Conservation (phyloP, 495 filamentous ascomycete species). For the Penicillium bialowiezense region DNA sequence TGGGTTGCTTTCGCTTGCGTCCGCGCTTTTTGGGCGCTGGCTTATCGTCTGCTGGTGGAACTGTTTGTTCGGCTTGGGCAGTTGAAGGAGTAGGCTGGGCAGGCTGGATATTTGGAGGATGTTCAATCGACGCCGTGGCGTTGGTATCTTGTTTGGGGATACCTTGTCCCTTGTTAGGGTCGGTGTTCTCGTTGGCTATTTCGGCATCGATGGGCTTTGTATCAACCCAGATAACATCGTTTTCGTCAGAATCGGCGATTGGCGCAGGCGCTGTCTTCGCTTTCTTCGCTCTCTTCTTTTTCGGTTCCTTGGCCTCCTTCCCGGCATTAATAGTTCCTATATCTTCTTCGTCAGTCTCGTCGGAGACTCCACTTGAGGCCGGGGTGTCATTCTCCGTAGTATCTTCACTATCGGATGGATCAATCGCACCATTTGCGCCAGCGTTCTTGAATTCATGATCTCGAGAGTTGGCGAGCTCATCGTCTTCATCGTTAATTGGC, state of each 20-base stretch:
- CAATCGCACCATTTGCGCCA: conserved; percentile 5
- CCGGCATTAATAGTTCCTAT: conserved; percentile 1
- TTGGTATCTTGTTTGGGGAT: not conserved
- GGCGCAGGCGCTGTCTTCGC: conserved; percentile 35
- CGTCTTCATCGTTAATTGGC: conserved; percentile 27
- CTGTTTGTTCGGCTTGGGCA: not conserved
- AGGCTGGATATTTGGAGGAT: not conserved
- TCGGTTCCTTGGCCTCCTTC: conserved; percentile 21
- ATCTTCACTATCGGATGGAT: conserved; percentile 6
- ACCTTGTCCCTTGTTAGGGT: not conserved
- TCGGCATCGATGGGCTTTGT: conserved; percentile 20
- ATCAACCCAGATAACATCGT: conserved; percentile 40
- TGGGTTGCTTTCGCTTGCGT: conserved; percentile 41
- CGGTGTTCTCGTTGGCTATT: not conserved
- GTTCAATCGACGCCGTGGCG: not conserved
- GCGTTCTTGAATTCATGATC: conserved; percentile 4
- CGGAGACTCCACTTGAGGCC: conserved; percentile 1
- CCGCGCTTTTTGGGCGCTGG: conserved; percentile 43
- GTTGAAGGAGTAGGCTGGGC: not conserved
- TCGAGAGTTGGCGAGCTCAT: conserved; percentile 26
- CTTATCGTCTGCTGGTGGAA: not conserved
- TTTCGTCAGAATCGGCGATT: conserved; percentile 24
- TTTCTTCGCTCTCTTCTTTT: conserved; percentile 41
- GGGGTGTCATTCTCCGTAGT: not conserved
- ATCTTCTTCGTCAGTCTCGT: conserved; percentile 4